These are phyloP conservation scores for Micractinium conductrix DNA, from an alignment of 139 green algal genomes.

Conservation along the genomic window DNA sequence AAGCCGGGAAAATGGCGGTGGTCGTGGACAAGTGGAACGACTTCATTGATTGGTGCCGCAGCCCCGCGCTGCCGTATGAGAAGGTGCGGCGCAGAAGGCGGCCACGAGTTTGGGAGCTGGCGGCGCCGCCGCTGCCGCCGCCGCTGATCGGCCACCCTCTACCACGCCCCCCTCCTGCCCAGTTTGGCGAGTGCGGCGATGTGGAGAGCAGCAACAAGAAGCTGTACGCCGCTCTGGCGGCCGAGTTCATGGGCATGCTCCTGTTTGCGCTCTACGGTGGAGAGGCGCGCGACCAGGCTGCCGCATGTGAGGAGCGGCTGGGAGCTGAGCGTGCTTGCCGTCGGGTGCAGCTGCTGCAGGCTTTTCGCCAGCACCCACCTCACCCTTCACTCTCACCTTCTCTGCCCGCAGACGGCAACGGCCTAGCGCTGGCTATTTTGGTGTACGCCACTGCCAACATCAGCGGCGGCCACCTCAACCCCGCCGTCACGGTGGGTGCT, in stretches of 20 bases:
- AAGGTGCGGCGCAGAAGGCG: neutral
- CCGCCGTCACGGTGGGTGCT: conserved; percentile 74
- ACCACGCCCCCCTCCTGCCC: neutral
- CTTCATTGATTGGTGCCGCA: conserved; percentile 25
- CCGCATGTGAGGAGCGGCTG: neutral
- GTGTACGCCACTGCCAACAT: conserved; percentile 81
- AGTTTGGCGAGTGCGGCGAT: conserved; percentile 20
- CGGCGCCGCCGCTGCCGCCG: neutral
- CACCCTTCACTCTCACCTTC: neutral
- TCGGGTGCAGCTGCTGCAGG: no score
- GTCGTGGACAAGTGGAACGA: neutral
- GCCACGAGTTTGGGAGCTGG: neutral
- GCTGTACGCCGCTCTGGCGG: conserved; percentile 56
- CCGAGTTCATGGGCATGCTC: conserved; percentile 62
- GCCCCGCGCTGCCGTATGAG: conserved; percentile 1
- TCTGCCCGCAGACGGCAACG: conserved; percentile 53
- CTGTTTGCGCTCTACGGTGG: conserved; percentile 51
- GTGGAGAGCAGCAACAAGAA: conserved; percentile 35
- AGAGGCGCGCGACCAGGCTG: conserved; percentile 15
- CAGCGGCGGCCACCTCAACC: conserved; percentile 77
- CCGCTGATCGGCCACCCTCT: neutral
- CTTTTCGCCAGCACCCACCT: no score
- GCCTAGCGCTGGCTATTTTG: conserved; percentile 55
- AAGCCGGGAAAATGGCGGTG: neutral
- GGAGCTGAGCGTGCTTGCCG: no score